Conservation (phyloP, 768 basidiomycete species). For the Arthromyces matolae region DNA sequence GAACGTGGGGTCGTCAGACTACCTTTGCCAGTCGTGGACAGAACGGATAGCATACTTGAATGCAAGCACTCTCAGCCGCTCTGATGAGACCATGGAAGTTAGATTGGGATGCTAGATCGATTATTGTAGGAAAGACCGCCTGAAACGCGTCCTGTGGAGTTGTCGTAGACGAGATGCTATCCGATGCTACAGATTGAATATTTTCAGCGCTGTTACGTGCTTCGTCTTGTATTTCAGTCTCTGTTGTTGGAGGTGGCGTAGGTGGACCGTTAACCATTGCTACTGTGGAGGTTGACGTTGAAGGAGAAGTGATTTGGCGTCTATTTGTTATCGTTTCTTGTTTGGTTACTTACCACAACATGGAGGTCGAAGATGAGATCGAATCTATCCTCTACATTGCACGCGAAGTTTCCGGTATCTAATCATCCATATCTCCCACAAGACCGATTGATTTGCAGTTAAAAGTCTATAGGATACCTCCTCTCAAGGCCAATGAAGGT, state of each 20-base stretch:
- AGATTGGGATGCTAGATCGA: constrained; percentile 40
- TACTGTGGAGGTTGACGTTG: too few species aligned
- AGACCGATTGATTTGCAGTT: constrained; percentile 16
- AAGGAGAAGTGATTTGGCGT: constrained; percentile 8
- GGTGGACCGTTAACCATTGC: constrained; percentile 57
- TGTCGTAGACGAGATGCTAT: constrained; percentile 13
- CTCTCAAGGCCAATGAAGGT: constrained; percentile 81
- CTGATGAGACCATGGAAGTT: constrained; percentile 41
- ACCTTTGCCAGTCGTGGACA: too few species aligned
- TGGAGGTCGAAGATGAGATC: constrained; percentile 74
- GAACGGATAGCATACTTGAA: constrained; percentile 39
- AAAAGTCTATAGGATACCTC: constrained; percentile 94
- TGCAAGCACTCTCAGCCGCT: constrained; percentile 49
- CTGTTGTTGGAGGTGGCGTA: constrained; percentile 60
- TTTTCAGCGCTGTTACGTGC: constrained; percentile 25
- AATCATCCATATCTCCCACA: too few species aligned
- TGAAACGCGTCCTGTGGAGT: constrained; percentile 39
- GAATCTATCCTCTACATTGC: constrained; percentile 87
- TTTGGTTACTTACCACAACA: constrained; percentile 19
- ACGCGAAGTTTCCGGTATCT: constrained; percentile 90
- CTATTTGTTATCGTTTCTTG: neutral
- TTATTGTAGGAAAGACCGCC: constrained; percentile 40
- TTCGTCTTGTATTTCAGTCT: constrained; percentile 53
- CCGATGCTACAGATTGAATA: constrained; percentile 11
- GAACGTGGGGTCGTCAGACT: too few species aligned